These are phyloP conservation scores for Boletus sp. DNA, from an alignment of 768 basidiomycete genomes.

Conservation along the genomic window DNA sequence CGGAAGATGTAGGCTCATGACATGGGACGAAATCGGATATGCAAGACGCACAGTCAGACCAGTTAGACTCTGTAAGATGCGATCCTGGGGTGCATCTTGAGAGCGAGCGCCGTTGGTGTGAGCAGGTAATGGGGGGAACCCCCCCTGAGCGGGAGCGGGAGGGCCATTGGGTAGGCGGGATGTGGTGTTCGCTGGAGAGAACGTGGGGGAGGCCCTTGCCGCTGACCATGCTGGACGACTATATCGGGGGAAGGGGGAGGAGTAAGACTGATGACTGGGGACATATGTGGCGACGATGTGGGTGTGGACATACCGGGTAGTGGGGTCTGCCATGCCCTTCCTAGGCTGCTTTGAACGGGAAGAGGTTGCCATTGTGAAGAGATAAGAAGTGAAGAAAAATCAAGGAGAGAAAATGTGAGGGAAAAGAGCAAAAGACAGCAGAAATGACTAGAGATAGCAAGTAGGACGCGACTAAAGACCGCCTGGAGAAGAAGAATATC, in stretches of 20 bases:
- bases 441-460: slow-evolving; percentile 38
- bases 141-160: slow-evolving; percentile 34
- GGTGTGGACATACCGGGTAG: slow-evolving; percentile 45
- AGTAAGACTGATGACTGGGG: slow-evolving; percentile 9
- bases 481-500: slow-evolving; percentile 17
- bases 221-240: slow-evolving; percentile 63
- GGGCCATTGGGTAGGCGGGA: slow-evolving; percentile 45
- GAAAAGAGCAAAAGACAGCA: slow-evolving; percentile 29
- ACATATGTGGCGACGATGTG: slow-evolving; percentile 14
- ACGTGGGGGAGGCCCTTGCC: slow-evolving; percentile 68
- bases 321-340: slow-evolving; percentile 59
- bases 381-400: slow-evolving; percentile 24
- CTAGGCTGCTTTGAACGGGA: slow-evolving; percentile 61
- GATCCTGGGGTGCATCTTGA: slow-evolving; percentile 52
- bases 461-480: slow-evolving; percentile 32
- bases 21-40: slow-evolving; percentile 7
- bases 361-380: slow-evolving; percentile 56
- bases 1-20: slow-evolving; percentile 16
- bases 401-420: slow-evolving; percentile 29
- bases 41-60: slow-evolving; percentile 64
- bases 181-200: slow-evolving; percentile 48
- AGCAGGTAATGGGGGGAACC: slow-evolving; percentile 43
- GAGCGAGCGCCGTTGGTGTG: slow-evolving; percentile 49
- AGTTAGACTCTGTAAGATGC: slow-evolving; percentile 60
- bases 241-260: slow-evolving; percentile 11